Conservation (phyloP, 140 eudicot species). For the Cichorium intybus region DNA sequence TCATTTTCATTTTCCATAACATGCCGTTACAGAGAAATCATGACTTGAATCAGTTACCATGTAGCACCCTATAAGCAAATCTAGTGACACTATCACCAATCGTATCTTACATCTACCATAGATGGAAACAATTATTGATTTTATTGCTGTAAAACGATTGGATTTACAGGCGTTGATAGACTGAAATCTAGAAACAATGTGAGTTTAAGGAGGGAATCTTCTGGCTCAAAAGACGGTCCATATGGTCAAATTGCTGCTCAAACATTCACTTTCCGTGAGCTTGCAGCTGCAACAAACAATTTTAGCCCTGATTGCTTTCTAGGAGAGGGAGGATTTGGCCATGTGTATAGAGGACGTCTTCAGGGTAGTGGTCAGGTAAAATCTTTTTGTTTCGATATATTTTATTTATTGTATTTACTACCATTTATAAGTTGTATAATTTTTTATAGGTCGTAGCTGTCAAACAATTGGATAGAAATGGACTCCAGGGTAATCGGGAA, state of each 20-base stretch:
- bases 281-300: slow-evolving; percentile 83
- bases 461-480: slow-evolving; percentile 89
- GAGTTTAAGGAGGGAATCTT: slow-evolving; percentile 56
- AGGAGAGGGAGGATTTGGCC: slow-evolving; percentile 98
- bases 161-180: slow-evolving; percentile 70
- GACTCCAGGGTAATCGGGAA: slow-evolving; percentile 95
- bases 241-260: slow-evolving; percentile 88
- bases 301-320: slow-evolving; percentile 79
- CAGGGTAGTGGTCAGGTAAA: slow-evolving; percentile 75
- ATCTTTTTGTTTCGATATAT: neutral
- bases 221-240: slow-evolving; percentile 46
- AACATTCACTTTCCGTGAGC: slow-evolving; percentile 91
- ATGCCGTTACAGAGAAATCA: slow-evolving; percentile 14
- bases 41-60: neutral
- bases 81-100: slow-evolving; percentile 7
- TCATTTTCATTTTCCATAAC: slow-evolving; percentile 15
- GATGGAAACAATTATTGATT: neutral
- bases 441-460: slow-evolving; percentile 74
- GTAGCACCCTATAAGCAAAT: neutral
- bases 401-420: neutral
- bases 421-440: slow-evolving; percentile 43
- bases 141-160: neutral
- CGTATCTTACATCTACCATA: neutral
- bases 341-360: slow-evolving; percentile 87
- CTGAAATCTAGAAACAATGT: slow-evolving; percentile 58